Base-by-base conservation (phyloP, 169 alveolate species). In the Eimeria brunetti region DNA sequence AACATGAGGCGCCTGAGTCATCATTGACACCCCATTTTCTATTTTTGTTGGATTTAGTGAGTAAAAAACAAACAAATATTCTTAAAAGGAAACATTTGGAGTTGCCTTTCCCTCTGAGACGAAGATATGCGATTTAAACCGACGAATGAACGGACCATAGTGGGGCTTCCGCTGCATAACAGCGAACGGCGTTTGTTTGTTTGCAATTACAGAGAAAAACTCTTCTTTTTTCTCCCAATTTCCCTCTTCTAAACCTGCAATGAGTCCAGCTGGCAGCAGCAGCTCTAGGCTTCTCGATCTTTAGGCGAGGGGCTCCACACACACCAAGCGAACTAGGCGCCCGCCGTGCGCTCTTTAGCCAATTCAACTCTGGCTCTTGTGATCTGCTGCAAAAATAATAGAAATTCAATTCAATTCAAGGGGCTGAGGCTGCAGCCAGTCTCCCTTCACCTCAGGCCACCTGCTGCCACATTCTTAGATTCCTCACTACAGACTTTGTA, bases 141-240 rank as follows among this genome's bases (percentile, higher is more conserved):
- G n/a, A n/a, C 81, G 12, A 53, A 38, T 30, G 81, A 71, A 38
- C 49, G 81, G 81, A 71, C 81, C 81, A 71, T 14, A 11, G 81
- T 71, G 81, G 81, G 81, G 81, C 81, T 71, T 51, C 33, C 51
- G 38, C 16, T 71, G 81, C 53, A 71, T 71, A n/a, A n/a, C n/a
- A n/a, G n/a, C n/a, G n/a, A n/a, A n/a, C n/a, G n/a, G n/a, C n/a
- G n/a, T n/a, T n/a, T n/a, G n/a, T n/a, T n/a, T n/a, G n/a, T n/a
- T n/a, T n/a, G n/a, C n/a, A n/a, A n/a, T 12, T 71, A 53, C 33
- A 71, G 53, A 30, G 53, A 53, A 71, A 51, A 71, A 71, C 81
- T 71, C 33, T 36, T 67, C 76, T 30, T 41, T 44, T 22, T 22
- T 44, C 1, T 44, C n/a, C 18, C 64, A 1, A 16, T 71, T n/a